A percentile compares a stretch with the other conserved stretches of the same genome.
These are phyloP conservation scores for Selaginella moellendorffii DNA, from an alignment of 75 land plant genomes.

Conservation along the genomic window DNA sequence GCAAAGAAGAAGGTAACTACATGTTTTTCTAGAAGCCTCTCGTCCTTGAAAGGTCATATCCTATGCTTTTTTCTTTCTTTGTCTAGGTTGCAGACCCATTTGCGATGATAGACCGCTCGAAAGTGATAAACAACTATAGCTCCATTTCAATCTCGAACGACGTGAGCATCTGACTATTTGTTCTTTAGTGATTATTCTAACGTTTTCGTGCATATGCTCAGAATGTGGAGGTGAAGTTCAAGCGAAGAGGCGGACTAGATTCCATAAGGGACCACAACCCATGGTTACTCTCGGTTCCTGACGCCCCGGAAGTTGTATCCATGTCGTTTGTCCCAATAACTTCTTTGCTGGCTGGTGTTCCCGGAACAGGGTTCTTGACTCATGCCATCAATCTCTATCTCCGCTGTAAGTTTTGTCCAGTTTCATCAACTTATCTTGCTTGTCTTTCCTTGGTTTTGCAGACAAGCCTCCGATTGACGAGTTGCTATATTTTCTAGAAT, in stretches of 20 bases:
- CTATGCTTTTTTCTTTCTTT: not conserved
- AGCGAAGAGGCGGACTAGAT: slow-evolving; percentile 59
- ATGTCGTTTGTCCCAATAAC: slow-evolving; percentile 57
- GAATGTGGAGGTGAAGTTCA: slow-evolving; percentile 65
- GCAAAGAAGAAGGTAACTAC: slow-evolving; percentile 38
- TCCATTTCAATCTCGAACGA: not conserved
- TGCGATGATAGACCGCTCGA: not conserved
- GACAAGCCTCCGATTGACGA: slow-evolving; percentile 88
- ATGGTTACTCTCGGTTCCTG: slow-evolving; percentile 37
- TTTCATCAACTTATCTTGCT: not conserved
- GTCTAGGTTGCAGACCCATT: not conserved
- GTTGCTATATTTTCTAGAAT: slow-evolving; percentile 67
- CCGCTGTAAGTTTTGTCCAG: slow-evolving; percentile 35
- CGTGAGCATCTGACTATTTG: not conserved
- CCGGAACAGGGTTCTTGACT: slow-evolving; percentile 33
- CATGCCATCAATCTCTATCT: slow-evolving; percentile 54
- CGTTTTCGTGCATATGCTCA: slow-evolving; percentile 14
- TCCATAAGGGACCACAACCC: slow-evolving; percentile 38
- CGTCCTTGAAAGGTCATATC: not conserved
- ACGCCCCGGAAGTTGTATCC: slow-evolving; percentile 53
- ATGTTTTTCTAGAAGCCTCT: not conserved
- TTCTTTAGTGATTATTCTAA: not conserved
- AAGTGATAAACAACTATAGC: not conserved
- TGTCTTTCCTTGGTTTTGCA: slow-evolving; percentile 13
- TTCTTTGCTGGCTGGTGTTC: slow-evolving; percentile 35